phyloP scores from a whole-genome alignment of 139 green algal species.

The Coelastrella sp. region DNA sequence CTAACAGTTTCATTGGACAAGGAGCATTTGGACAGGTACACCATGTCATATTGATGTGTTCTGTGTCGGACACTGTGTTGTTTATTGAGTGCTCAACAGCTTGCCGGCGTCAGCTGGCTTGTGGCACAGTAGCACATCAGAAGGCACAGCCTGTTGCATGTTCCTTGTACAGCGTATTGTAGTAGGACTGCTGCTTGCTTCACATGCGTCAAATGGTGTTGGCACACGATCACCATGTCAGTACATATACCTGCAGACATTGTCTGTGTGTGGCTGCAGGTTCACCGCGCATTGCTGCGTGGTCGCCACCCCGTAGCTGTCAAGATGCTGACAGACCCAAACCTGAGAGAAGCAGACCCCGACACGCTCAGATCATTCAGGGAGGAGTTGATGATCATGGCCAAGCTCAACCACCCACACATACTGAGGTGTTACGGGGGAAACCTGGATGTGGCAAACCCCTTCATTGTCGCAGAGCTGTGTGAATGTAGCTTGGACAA shows the following conservation, averaged over 20 bases:
- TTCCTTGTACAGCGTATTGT: too few species aligned
- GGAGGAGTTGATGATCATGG: conserved; percentile 44
- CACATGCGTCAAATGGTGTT: too few species aligned
- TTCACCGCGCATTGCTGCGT: conserved; percentile 28
- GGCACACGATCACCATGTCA: too few species aligned
- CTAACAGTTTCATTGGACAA: conserved; percentile 37
- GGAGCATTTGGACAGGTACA: conserved; percentile 41
- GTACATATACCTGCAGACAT: too few species aligned
- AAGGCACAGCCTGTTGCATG: too few species aligned
- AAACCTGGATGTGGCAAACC: conserved; percentile 16
- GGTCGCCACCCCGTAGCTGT: conserved; percentile 16
- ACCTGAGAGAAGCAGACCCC: not conserved
- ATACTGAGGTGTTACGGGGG: conserved; percentile 39
- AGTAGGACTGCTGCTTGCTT: too few species aligned
- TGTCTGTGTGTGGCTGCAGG: conserved; percentile 19
- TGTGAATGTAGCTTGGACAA: conserved; percentile 41
- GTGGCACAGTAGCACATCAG: too few species aligned
- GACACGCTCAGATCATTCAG: conserved; percentile 14
- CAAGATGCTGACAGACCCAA: conserved; percentile 44
- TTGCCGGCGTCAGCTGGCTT: too few species aligned
- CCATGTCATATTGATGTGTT: too few species aligned
- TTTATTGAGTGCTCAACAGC: too few species aligned
- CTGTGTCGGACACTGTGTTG: too few species aligned
- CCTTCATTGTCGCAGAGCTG: conserved; percentile 45
- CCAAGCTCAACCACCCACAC: conserved; percentile 18